A percentile compares a stretch with the other conserved stretches of the same genome.
phyloP scores from a whole-genome alignment of 352 stramenopile genomes.

The Phytophthora vignae region DNA sequence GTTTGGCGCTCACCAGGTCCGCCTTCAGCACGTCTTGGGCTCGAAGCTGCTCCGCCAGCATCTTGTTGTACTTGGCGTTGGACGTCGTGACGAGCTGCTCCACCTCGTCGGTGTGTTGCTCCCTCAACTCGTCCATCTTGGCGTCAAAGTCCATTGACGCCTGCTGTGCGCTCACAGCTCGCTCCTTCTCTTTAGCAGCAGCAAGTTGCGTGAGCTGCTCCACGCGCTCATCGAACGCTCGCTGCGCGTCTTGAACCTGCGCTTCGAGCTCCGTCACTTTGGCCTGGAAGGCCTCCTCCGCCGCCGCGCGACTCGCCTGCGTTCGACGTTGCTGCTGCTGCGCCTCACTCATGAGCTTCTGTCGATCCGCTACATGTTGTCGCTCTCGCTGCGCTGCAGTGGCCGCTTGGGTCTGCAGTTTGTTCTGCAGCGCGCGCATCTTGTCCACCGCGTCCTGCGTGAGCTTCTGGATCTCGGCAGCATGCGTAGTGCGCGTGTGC shows the following conservation, averaged over 20 bases:
- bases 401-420: conserved; percentile 46
- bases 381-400: conserved; percentile 40
- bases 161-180: conserved; percentile 29
- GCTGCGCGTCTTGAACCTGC: conserved; percentile 44
- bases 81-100: conserved; percentile 69
- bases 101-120: conserved; percentile 66
- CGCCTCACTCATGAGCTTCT: conserved; percentile 22
- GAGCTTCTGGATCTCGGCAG: conserved; percentile 53
- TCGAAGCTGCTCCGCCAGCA: conserved; percentile 79
- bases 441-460: conserved; percentile 65
- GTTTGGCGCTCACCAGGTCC: conserved; percentile 28
- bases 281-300: conserved; percentile 50
- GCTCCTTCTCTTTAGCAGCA: conserved; percentile 33
- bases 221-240: conserved; percentile 52
- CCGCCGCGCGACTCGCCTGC: conserved; percentile 34
- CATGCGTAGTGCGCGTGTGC: conserved; percentile 47
- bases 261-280: conserved; percentile 54
- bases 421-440: conserved; percentile 51
- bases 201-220: conserved; percentile 43
- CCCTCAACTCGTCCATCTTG: conserved; percentile 37
- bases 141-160: conserved; percentile 20
- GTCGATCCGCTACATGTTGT: conserved; percentile 26
- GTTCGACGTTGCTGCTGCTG: conserved; percentile 38
- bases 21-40: conserved; percentile 59
- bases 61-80: conserved; percentile 78